These are phyloP conservation scores for Aspergillus pseudoglaucus DNA, from an alignment of 2,329 filamentous ascomycete species.

Conservation along the genomic window DNA sequence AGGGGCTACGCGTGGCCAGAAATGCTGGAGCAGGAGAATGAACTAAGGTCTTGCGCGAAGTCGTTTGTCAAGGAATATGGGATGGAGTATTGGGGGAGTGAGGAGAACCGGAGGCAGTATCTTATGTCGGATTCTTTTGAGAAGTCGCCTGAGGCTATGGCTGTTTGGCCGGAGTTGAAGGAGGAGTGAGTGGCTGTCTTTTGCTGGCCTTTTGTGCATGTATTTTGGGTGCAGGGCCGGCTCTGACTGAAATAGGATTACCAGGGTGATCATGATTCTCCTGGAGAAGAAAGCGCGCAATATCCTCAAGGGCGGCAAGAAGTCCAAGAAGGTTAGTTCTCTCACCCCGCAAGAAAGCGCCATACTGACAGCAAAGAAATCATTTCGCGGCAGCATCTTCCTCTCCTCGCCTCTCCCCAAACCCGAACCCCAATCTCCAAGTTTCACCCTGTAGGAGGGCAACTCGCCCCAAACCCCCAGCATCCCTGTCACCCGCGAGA, in stretches of 20 bases:
- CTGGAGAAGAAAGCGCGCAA: conserved; percentile 14
- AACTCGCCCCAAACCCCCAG: not conserved
- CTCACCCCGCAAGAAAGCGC: not conserved
- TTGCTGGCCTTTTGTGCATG: not conserved
- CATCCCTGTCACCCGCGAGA: not conserved
- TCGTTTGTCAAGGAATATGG: conserved; percentile 14
- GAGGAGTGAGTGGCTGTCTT: conserved; percentile 11
- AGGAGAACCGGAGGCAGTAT: conserved; percentile 11
- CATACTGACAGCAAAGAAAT: not conserved
- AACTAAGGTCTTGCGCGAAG: conserved; percentile 8
- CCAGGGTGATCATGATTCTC: conserved; percentile 9
- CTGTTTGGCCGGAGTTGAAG: conserved; percentile 12
- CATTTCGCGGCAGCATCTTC: not conserved
- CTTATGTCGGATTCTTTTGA: conserved; percentile 14
- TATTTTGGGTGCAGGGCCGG: not conserved
- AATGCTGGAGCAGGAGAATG: conserved; percentile 4
- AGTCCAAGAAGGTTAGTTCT: not conserved
- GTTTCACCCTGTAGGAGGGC: not conserved
- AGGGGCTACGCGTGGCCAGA: conserved; percentile 7
- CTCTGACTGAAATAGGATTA: conserved; percentile 7
- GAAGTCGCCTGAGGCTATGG: conserved; percentile 5
- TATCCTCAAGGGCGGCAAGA: not conserved
- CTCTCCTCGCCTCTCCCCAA: not conserved
- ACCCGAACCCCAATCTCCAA: not conserved
- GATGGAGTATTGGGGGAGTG: conserved; percentile 16